Evolutionary conservation across 2,329 filamentous ascomycete species (phyloP).

Genomic region (Drechslera avenae): DNA sequence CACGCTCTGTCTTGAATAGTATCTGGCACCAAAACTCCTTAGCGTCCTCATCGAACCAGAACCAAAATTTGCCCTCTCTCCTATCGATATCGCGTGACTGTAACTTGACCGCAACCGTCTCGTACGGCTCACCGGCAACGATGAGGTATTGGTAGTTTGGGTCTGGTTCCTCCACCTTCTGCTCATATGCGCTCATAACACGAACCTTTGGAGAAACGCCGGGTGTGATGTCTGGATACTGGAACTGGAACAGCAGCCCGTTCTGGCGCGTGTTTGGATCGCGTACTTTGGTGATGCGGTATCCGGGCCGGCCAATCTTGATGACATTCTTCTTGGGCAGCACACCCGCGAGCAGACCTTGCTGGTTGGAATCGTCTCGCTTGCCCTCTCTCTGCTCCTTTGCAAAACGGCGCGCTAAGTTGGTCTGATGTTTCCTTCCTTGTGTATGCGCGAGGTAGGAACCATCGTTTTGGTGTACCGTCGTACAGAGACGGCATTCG

Average conservation of each 20-base stretch:
- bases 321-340: slow-evolving; percentile 78
- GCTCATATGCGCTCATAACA: slow-evolving; percentile 97
- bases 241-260: slow-evolving; percentile 91
- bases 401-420: slow-evolving; percentile 93
- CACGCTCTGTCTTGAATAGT: slow-evolving; percentile 97
- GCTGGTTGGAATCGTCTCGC: slow-evolving; percentile 69
- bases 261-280: slow-evolving; percentile 88
- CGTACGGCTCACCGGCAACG: slow-evolving; percentile 95
- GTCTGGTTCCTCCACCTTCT: slow-evolving; percentile 90
- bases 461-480: slow-evolving; percentile 98
- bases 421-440: slow-evolving; percentile 98
- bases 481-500: slow-evolving; percentile 95
- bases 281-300: slow-evolving; percentile 95
- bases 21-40: slow-evolving; percentile 99
- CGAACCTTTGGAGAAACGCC: slow-evolving; percentile 81
- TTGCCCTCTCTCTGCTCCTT: slow-evolving; percentile 90
- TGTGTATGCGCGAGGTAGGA: slow-evolving; percentile 99
- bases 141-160: slow-evolving; percentile 94
- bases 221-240: slow-evolving; percentile 86
- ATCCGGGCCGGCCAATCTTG: slow-evolving; percentile 94
- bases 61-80: slow-evolving; percentile 85
- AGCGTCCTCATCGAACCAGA: slow-evolving; percentile 91
- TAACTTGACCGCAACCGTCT: slow-evolving; percentile 95
- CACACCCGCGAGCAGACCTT: slow-evolving; percentile 72
- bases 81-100: slow-evolving; percentile 92